Percentiles rank a stretch among this genome's conserved stretches.
phyloP scores from a whole-genome alignment of 306 rosid genomes.

The Prunus salicina region DNA sequence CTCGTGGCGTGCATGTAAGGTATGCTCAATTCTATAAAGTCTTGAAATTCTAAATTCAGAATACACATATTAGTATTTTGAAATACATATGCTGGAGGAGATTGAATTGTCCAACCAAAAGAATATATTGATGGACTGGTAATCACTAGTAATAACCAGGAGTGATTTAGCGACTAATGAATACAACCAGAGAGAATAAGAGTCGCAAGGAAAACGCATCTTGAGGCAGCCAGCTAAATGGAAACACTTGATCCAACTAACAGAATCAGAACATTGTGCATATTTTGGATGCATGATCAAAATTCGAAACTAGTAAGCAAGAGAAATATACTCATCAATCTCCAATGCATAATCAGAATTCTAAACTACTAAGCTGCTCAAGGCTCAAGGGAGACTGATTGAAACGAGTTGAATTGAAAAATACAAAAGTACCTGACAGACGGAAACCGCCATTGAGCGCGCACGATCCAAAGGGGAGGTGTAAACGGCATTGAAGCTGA shows the following conservation, averaged over 20 bases:
- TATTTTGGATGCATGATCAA: not conserved
- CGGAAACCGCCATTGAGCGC: constrained; percentile 64
- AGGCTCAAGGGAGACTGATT: too few relatives aligned
- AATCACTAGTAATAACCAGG: not conserved
- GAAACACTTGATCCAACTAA: not conserved
- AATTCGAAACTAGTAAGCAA: not conserved
- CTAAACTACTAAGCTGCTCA: not conserved
- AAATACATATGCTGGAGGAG: not conserved
- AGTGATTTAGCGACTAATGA: not conserved
- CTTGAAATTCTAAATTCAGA: not conserved
- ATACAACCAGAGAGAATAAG: not conserved
- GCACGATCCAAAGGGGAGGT: constrained; percentile 88
- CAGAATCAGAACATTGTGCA: not conserved
- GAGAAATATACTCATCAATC: not conserved
- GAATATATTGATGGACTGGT: not conserved
- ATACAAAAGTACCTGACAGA: constrained; percentile 53
- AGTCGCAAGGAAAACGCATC: not conserved
- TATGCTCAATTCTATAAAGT: not conserved
- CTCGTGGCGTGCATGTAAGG: not conserved
- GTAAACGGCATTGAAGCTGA: constrained; percentile 69
- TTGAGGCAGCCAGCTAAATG: not conserved
- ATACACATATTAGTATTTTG: not conserved
- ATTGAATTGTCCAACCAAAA: not conserved
- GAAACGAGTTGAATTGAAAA: not conserved
- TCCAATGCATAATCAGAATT: not conserved